Evolutionary conservation across 352 stramenopile species (phyloP), one percentile per base, ranked within the genome.

Genomic region (Phytophthora ohioensis): DNA sequence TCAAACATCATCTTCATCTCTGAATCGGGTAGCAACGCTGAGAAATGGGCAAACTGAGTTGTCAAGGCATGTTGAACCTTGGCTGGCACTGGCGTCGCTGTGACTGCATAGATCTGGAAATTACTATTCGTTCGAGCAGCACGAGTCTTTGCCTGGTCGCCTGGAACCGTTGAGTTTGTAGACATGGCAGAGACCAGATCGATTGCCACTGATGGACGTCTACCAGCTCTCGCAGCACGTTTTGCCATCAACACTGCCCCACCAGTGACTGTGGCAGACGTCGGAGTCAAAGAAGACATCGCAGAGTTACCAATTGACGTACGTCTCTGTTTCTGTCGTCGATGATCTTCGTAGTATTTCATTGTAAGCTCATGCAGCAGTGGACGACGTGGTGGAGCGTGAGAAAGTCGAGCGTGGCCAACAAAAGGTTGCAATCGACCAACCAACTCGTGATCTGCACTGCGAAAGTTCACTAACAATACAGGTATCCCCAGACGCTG

Each of bases 101-200:
- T 71, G 3, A 90, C 70, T 0, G 72, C 81, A 35, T 85, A 88
- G 2, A 91, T 39, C 52, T 87, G 84, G 48, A 91, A 91, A 0
- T n/a, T 48, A 2, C 30, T 48, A 32, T 36, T 68, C 3, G n/a
- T 5, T 54, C 49, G 56, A 32, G 8, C 9, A 47, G 64, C 55
- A 4, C 36, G 49, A 49, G n/a, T n/a, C 7, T 51, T 64, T 4
- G 12, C 27, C 3, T 27, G 1, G 8, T 56, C 52, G 21, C 35
- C 45, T 21, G 68, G n/a, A 10, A 57, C 45, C 2, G 21, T 27
- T 27, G 21, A 27, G 21, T 27, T 27, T 2, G 35, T 27, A 27
- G 64, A 38, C 32, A 53, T 46, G 34, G 45, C 38, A 34, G 48
- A 43, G 13, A 47, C 11, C 15, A 39, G 35, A 38, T 76, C 69